Evolutionary conservation across 805 yeast species (phyloP), one percentile per base, ranked within the genome.

Genomic region (Cyberlindnera amylophila): DNA sequence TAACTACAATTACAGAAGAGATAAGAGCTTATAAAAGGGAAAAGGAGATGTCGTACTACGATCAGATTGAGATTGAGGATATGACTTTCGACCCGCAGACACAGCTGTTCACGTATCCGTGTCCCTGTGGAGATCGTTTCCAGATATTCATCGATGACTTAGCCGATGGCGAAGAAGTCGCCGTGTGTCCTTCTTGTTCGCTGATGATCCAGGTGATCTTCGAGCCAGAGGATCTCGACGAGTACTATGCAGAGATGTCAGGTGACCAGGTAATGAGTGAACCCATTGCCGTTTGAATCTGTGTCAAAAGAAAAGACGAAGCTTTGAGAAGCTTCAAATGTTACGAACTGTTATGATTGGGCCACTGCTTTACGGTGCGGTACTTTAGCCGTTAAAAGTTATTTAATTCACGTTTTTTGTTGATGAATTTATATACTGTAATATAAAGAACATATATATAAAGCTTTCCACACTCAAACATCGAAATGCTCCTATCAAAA

Each of bases 121-220:
- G 99, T 70, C 99, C 99, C 1, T 93, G 99, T 64, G 99, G 99
- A 9, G 99, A 93, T 63, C 74, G 81, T 57, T 93, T 93, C 65
- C 95, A 91, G 58, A 86, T 93, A 21, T 71, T 78, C 24, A 70
- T 89, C 38, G 93, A 84, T 54, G 99, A 93, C 59, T 70, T 93
- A 62, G 70, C 72, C 47, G 96, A 89, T 53, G 99, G 97, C 8
- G 95, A 87, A 54, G 89, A 88, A 47, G 80, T 88, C 24, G 99
- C 99, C 0, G 95, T 91, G 14, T 93, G 99, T 64, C 99, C 99
- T 23, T 83, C 95, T 42, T 93, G 99, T 65, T 86, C 96, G 16
- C 69, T 93, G 40, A 89, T 88, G 95, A 89, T 89, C 30, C 82
- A 85, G 60, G 95, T 93, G 26, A 84, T 93, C 2, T 93, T 82